These are phyloP conservation scores for Cutaneotrichosporon mucoides DNA, from an alignment of 1,284 basidiomycete genomes.

Conservation along the genomic window DNA sequence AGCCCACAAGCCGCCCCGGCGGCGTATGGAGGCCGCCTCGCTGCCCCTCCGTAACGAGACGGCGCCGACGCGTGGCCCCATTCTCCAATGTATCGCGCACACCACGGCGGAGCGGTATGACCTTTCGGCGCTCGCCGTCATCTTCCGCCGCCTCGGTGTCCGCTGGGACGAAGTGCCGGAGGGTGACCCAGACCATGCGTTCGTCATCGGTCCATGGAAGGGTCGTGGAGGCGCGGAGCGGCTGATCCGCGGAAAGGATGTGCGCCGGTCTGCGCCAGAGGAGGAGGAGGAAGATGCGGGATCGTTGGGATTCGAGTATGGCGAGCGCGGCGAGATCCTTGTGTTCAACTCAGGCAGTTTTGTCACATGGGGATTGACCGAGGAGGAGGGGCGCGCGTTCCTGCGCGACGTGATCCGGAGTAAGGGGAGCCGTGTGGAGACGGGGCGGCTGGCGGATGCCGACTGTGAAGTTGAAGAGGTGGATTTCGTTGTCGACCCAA, in stretches of 20 bases:
- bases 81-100: conserved; percentile 49
- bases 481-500: conserved; percentile 83
- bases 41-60: conserved; percentile 44
- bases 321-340: conserved; percentile 76
- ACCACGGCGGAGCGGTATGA: conserved; percentile 48
- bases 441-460: conserved; percentile 55
- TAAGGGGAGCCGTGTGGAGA: conserved; percentile 56
- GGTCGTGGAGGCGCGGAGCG: conserved; percentile 42
- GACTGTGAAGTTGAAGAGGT: conserved; percentile 81
- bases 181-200: conserved; percentile 43
- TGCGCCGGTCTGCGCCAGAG: conserved; percentile 7
- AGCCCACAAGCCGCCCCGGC: conserved; percentile 46
- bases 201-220: conserved; percentile 49
- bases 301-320: conserved; percentile 48
- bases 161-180: conserved; percentile 47
- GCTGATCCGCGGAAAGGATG: conserved; percentile 37
- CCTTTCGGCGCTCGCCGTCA: conserved; percentile 32
- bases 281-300: conserved; percentile 47
- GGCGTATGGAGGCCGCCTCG: conserved; percentile 47
- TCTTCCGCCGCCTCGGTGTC: conserved; percentile 36
- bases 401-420: conserved; percentile 59
- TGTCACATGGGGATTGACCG: conserved; percentile 79
- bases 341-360: conserved; percentile 79
- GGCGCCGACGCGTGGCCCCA: conserved; percentile 45
- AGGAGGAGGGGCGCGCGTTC: conserved; percentile 69